Evolutionary conservation across 2,329 filamentous ascomycete genomes (phyloP).

Genomic region (Akanthomyces dipterigenus): DNA sequence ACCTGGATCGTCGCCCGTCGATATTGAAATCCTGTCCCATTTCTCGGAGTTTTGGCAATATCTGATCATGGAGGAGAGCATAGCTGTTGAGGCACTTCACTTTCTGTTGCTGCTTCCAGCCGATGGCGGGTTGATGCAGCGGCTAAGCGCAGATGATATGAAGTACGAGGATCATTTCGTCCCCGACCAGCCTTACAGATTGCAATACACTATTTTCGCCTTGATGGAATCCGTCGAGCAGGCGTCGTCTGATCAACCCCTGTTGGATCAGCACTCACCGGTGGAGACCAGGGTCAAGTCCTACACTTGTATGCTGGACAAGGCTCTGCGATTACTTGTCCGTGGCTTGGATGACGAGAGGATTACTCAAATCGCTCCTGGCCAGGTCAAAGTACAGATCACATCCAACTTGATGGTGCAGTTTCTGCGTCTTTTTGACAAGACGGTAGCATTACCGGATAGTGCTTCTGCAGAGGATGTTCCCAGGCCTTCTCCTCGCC

Average conservation of each 20-base stretch:
- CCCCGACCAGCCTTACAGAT: slow-evolving; percentile 61
- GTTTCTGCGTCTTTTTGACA: slow-evolving; percentile 1
- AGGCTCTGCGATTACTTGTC: background rate
- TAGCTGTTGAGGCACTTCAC: slow-evolving; percentile 64
- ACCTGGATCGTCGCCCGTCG: slow-evolving; percentile 54
- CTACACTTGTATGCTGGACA: background rate
- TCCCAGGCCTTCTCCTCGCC: slow-evolving; percentile 18
- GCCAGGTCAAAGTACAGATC: background rate
- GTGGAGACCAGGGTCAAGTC: background rate
- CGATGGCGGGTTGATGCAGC: slow-evolving; percentile 53
- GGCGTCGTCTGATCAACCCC: slow-evolving; percentile 10
- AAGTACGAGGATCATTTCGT: slow-evolving; percentile 60
- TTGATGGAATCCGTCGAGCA: slow-evolving; percentile 54
- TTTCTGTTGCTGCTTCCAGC: slow-evolving; percentile 66
- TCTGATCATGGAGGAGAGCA: slow-evolving; percentile 63
- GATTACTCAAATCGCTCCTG: background rate
- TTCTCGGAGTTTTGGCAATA: slow-evolving; percentile 81
- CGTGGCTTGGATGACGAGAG: background rate
- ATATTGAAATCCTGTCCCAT: slow-evolving; percentile 72
- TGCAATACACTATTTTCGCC: slow-evolving; percentile 64
- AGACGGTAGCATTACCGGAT: background rate
- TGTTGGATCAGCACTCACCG: slow-evolving; percentile 2
- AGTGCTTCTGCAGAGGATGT: background rate
- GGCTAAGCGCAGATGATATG: slow-evolving; percentile 48
- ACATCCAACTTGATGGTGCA: background rate